Evolutionary conservation across 2,329 filamentous ascomycete genomes (phyloP), one percentile per base, ranked within the genome.

Genomic region (Lachnellula willkommii): DNA sequence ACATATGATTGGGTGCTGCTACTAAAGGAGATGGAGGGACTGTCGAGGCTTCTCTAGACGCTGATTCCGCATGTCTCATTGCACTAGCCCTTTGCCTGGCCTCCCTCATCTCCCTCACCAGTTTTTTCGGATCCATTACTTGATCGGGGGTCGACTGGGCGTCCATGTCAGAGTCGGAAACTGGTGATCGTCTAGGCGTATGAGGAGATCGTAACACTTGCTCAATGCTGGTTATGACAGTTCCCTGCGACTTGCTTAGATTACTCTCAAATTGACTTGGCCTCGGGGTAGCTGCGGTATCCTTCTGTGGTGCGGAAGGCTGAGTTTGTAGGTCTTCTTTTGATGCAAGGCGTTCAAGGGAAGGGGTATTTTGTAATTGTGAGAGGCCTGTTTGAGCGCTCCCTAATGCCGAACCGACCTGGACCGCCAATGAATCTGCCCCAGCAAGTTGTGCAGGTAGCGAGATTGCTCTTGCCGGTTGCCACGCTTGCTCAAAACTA

Each of bases 401-500:
- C 17, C 42, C 5, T 26, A 24, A 22, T 24, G 42, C 11, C 11
- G 42, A 17, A 45, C 17, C 4, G 8, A 11, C 22, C 14, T 32
- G 12, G 24, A 12, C 14, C 8, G 45, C 26, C 12, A 32, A 26
- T 28, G 45, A 24, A 6, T 5, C 20, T 6, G 5, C 42, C 9
- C 9, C 28, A 14, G 12, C n/a, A 47, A 47, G 14, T n/a, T 47
- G 45, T 22, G 24, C 22, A 20, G 53, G 5, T 47, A 46, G 52
- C n/a, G 57, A 58, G 11, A 53, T 51, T 4, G 53, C 45, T 55
- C 56, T 50, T 36, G 60, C 52, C 42, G 56, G 47, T 48, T 62
- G 52, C 54, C 60, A 60, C 54, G 37, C 54, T 28, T 47, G 40
- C 28, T 55, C 58, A 32, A 56, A 52, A 17, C 50, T 56, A 14